Evolutionary conservation across 2,329 filamentous ascomycete species (phyloP), one percentile per base, ranked within the genome.

Genomic region (Phoma sp.): DNA sequence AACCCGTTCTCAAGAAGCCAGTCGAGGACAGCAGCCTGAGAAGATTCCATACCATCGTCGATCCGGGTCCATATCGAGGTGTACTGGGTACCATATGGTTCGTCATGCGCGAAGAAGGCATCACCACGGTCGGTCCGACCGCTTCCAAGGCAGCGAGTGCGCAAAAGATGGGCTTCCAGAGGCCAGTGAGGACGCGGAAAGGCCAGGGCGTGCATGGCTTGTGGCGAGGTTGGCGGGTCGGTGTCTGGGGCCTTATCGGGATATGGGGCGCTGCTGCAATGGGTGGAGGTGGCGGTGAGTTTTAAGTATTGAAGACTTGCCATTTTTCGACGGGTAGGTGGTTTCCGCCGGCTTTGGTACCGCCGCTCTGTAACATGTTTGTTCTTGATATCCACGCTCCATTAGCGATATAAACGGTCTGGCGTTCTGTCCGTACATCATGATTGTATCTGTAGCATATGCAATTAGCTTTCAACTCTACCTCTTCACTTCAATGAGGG

Each of bases 31-130:
- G 66, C 2, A 59, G 64, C 6, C 62, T 74, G 11, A 62, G 61
- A 60, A 75, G 75, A 47, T 64, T 79, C 75, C 86, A 91, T 50
- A 92, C 91, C 0, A 87, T 97, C 49, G 86, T 98, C 0, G 86
- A 89, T 2, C 82, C 90, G 0, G 93, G 92, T 2, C 85, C 85
- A 4, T 99, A 96, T 73, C 82, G 85, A 30, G 95, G 95, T n/a
- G 82, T 96, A 1, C 73, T 95, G n/a, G 90, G 91, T 3, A 97
- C 93, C 2, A 93, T 97, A 84, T 93, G 91, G 81, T 85, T 85
- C 56, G 95, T 99, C 57, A 83, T 90, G 1, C 83, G 88, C 32
- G 90, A 96, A 66, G 95, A 99, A 73, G 95, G 95, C 7, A 78
- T 55, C 79, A 65, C 78, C 44, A 64, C 74, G 43, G 56, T 75